These are phyloP conservation scores for Plectranthus barbatus DNA, from an alignment of 257 asterid genomes.

Conservation along the genomic window DNA sequence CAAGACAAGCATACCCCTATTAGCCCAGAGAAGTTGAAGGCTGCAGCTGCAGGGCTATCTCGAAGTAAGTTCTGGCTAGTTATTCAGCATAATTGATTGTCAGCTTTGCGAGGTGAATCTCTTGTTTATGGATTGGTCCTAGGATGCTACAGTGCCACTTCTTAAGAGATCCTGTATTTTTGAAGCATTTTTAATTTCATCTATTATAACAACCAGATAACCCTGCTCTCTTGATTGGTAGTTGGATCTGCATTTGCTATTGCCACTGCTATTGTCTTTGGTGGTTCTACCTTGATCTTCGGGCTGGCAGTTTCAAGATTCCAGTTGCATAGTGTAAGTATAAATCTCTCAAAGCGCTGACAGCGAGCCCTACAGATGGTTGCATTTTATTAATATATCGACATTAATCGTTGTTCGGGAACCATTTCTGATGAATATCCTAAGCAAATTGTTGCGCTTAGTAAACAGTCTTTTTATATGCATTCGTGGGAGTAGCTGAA, in stretches of 20 bases:
- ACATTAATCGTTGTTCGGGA: neutral
- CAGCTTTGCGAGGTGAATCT: neutral
- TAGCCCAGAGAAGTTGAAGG: slow-evolving; percentile 71
- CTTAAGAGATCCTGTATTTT: neutral
- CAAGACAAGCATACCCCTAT: slow-evolving; percentile 42
- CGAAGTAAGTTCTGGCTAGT: slow-evolving; percentile 39
- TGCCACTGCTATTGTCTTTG: slow-evolving; percentile 74
- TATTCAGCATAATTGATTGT: neutral
- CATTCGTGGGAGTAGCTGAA: neutral
- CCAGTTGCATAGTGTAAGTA: slow-evolving; percentile 57
- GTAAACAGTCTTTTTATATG: too few species aligned
- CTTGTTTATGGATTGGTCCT: neutral
- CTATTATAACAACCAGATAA: neutral
- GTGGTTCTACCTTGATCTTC: slow-evolving; percentile 54
- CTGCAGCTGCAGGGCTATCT: slow-evolving; percentile 70
- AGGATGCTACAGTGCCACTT: neutral
- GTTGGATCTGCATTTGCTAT: slow-evolving; percentile 84
- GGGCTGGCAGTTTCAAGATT: slow-evolving; percentile 56
- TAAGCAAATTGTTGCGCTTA: too few species aligned
- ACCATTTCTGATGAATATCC: neutral
- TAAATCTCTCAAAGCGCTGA: neutral
- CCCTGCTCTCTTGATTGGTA: slow-evolving; percentile 18
- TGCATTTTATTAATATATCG: neutral
- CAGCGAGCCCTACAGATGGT: neutral
- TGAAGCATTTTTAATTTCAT: neutral